phyloP scores from a whole-genome alignment of 495 filamentous ascomycete species.

The Xylaria palmicola region DNA sequence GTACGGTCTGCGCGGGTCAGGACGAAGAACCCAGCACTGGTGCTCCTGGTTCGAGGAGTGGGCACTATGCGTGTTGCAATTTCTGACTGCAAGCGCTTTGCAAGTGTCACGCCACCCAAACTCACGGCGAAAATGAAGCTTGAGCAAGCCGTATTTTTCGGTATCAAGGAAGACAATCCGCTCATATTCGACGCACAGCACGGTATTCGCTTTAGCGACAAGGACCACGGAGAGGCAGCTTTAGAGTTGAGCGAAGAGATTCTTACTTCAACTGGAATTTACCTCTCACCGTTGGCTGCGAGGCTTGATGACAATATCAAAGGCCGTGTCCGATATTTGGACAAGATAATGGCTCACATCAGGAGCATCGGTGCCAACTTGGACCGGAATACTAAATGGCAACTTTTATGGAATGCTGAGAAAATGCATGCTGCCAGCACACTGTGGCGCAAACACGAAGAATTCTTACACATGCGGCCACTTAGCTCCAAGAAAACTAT shows the following conservation, averaged over 20 bases:
- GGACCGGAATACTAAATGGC: slow-evolving; percentile 67
- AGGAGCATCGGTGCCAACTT: slow-evolving; percentile 52
- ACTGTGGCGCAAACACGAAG: slow-evolving; percentile 76
- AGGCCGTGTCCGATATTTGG: slow-evolving; percentile 64
- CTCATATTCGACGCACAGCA: slow-evolving; percentile 69
- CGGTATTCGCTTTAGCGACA: slow-evolving; percentile 59
- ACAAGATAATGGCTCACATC: slow-evolving; percentile 68
- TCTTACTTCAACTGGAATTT: slow-evolving; percentile 68
- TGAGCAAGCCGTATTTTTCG: slow-evolving; percentile 92
- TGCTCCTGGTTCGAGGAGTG: slow-evolving; percentile 75
- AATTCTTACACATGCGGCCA: slow-evolving; percentile 45
- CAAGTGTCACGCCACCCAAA: slow-evolving; percentile 45
- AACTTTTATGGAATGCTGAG: slow-evolving; percentile 84
- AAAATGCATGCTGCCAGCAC: slow-evolving; percentile 80
- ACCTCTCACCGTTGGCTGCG: slow-evolving; percentile 66
- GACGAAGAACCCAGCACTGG: slow-evolving; percentile 60
- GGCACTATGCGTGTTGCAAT: slow-evolving; percentile 76
- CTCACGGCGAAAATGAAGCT: slow-evolving; percentile 84
- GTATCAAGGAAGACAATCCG: slow-evolving; percentile 73
- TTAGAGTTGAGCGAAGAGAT: slow-evolving; percentile 78
- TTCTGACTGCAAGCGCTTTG: slow-evolving; percentile 51
- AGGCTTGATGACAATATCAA: slow-evolving; percentile 80
- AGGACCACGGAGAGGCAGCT: slow-evolving; percentile 77
- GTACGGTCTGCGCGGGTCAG: slow-evolving; percentile 46
- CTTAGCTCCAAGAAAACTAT: slow-evolving; percentile 53